Conservation (phyloP, 495 filamentous ascomycete genomes). For the Baudoinia panamericana region DNA sequence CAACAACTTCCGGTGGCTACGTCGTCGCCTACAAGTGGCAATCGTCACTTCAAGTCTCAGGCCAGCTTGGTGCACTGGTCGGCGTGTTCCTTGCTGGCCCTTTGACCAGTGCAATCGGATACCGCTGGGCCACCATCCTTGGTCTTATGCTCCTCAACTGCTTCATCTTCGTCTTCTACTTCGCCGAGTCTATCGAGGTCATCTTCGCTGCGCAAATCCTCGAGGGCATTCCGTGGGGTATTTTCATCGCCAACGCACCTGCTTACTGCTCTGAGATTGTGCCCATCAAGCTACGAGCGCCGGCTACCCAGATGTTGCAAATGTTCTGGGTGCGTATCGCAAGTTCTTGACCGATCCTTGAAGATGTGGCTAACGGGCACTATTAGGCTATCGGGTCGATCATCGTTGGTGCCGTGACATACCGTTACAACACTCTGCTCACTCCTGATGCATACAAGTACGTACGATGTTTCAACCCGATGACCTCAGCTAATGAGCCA, state of each 20-base stretch:
- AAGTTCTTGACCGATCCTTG: too few species aligned
- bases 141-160: constrained; percentile 22
- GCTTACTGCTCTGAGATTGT: constrained; percentile 24
- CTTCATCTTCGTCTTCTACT: constrained; percentile 26
- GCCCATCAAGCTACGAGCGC: constrained; percentile 21
- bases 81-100: constrained; percentile 21
- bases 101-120: constrained; percentile 21
- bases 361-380: too few species aligned
- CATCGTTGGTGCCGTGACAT: constrained; percentile 22
- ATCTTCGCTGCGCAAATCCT: constrained; percentile 22
- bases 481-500: neutral
- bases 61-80: constrained; percentile 21
- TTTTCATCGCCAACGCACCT: constrained; percentile 24
- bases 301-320: constrained; percentile 21
- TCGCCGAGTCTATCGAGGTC: constrained; percentile 18
- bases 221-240: constrained; percentile 23
- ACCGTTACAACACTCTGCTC: constrained; percentile 2
- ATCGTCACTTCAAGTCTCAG: constrained; percentile 16
- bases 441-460: constrained; percentile 17
- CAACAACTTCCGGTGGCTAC: neutral
- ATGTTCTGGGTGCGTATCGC: too few species aligned
- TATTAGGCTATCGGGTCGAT: constrained; percentile 24
- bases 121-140: constrained; percentile 16
- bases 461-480: too few species aligned
- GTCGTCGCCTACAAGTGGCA: constrained; percentile 18